phyloP scores from a whole-genome alignment of 768 basidiomycete genomes.

The Candolleomyces aberdarensis region DNA sequence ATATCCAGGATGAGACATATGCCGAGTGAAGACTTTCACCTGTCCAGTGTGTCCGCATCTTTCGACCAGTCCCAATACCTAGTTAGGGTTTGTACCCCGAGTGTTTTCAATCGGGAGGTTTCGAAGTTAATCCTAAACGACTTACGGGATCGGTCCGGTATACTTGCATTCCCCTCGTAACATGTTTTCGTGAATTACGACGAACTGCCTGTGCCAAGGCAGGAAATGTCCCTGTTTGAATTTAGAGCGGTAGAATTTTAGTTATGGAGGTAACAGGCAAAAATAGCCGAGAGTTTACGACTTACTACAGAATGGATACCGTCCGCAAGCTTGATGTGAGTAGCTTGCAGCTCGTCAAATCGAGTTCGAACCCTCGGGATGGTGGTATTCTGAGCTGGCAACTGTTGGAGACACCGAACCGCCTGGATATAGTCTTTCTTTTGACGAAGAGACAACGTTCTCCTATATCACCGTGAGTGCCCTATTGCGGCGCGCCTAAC shows the following conservation, averaged over 20 bases:
- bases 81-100: not conserved
- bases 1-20: not conserved
- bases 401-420: slow-evolving; percentile 30
- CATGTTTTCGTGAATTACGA: slow-evolving; percentile 28
- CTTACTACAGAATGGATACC: slow-evolving; percentile 32
- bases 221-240: slow-evolving; percentile 30
- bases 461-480: not conserved
- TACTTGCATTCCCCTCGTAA: slow-evolving; percentile 35
- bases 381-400: slow-evolving; percentile 20
- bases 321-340: slow-evolving; percentile 28
- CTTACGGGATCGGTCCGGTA: slow-evolving; percentile 31
- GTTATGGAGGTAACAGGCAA: not conserved
- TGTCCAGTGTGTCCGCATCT: slow-evolving; percentile 24
- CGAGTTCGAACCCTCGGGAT: slow-evolving; percentile 24
- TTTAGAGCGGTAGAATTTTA: not conserved
- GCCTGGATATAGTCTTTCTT: slow-evolving; percentile 29
- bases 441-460: slow-evolving; percentile 11
- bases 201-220: slow-evolving; percentile 34
- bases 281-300: not conserved
- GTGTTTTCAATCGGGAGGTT: not conserved
- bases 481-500: too few species aligned
- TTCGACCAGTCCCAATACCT: slow-evolving; percentile 42
- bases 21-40: slow-evolving; percentile 12
- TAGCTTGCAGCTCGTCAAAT: slow-evolving; percentile 38
- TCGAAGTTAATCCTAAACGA: not conserved